phyloP scores from a whole-genome alignment of 1,284 basidiomycete species.

The Sanguinoderma infundibulare region DNA sequence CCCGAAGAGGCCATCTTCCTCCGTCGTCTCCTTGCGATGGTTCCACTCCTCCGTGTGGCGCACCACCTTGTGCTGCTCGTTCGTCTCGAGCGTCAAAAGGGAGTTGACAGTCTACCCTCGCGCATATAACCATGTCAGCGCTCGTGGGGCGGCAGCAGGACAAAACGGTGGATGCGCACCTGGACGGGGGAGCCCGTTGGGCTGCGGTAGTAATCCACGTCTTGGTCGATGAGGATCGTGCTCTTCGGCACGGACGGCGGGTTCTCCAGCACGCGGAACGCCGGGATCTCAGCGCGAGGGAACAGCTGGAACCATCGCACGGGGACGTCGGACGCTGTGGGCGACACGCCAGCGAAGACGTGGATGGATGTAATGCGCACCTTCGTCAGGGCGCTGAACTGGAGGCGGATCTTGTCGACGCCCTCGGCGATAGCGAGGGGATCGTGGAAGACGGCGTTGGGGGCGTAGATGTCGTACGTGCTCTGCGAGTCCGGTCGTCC shows the following conservation, averaged over 20 bases:
- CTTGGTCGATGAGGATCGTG: conserved; percentile 52
- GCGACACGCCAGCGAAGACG: background rate
- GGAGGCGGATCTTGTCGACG: conserved; percentile 44
- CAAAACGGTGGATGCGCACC: conserved; percentile 27
- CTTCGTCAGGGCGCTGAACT: conserved; percentile 53
- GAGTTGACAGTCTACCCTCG: conserved; percentile 46
- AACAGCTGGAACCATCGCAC: too few species aligned
- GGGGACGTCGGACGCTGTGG: too few species aligned
- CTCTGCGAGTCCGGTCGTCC: conserved; percentile 31
- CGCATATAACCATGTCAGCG: background rate
- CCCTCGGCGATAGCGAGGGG: conserved; percentile 54
- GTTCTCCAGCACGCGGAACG: conserved; percentile 49
- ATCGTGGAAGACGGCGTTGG: conserved; percentile 51
- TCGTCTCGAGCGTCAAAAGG: conserved; percentile 48
- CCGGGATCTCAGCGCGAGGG: conserved; percentile 46
- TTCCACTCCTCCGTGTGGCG: conserved; percentile 55
- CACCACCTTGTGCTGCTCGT: conserved; percentile 43
- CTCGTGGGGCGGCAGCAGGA: background rate
- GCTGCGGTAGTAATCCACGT: conserved; percentile 51
- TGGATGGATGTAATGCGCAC: conserved; percentile 27
- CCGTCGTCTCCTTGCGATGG: conserved; percentile 45
- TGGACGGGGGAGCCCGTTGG: conserved; percentile 46
- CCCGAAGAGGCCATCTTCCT: conserved; percentile 51
- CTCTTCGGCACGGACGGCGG: conserved; percentile 42
- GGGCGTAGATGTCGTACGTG: conserved; percentile 49